Evolutionary conservation across 2,329 filamentous ascomycete species (phyloP).

Genomic region (Metarhizium anisopliae): DNA sequence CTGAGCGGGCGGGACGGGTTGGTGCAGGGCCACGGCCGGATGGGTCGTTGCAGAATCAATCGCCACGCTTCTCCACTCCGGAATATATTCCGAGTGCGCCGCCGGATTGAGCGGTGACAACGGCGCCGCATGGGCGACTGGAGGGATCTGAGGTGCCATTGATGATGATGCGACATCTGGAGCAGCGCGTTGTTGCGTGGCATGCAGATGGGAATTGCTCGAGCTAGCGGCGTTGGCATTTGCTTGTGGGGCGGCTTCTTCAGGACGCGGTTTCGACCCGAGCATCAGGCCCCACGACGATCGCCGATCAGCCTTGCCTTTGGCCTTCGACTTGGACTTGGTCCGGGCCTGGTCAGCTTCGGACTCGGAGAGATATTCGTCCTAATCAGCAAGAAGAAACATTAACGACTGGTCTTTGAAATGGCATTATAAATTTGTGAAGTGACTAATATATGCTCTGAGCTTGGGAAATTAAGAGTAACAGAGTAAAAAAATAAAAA

Average conservation of each 20-base stretch:
- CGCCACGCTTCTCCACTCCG: neutral
- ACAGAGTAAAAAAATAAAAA: neutral
- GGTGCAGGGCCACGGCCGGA: neutral
- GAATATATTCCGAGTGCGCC: neutral
- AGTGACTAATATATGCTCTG: neutral
- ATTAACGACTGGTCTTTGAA: constrained; percentile 23
- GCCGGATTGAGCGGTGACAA: constrained; percentile 7
- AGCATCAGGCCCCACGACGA: constrained; percentile 35
- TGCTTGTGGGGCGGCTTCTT: constrained; percentile 12
- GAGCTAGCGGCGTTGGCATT: neutral
- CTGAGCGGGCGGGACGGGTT: constrained; percentile 1
- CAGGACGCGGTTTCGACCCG: constrained; percentile 5
- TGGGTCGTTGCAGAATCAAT: neutral
- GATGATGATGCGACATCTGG: constrained; percentile 2
- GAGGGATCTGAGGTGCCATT: constrained; percentile 4
- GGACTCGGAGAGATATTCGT: constrained; percentile 23
- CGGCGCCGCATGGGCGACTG: constrained; percentile 3
- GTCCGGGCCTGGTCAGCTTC: constrained; percentile 17
- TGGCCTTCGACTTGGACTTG: constrained; percentile 18
- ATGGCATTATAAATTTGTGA: constrained; percentile 14
- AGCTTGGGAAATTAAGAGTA: neutral
- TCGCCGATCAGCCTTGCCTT: constrained; percentile 31
- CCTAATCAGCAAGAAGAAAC: constrained; percentile 18
- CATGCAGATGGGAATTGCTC: neutral
- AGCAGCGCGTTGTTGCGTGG: constrained; percentile 8